Conservation (phyloP, 1,284 basidiomycete species). For the Neolentinus lepideus region DNA sequence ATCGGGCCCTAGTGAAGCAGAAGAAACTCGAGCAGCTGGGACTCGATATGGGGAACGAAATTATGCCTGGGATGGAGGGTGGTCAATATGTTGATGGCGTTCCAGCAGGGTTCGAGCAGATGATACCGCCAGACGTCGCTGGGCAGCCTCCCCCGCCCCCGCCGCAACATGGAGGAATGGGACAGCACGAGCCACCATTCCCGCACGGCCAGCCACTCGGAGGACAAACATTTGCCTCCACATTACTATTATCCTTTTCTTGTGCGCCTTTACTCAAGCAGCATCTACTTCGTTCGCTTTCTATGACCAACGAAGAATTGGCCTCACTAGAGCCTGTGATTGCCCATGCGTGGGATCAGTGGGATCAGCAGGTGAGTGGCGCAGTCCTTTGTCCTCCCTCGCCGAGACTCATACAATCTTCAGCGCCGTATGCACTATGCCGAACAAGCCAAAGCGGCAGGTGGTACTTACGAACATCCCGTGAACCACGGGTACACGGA, state of each 20-base stretch:
- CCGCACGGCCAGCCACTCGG: conserved; percentile 35
- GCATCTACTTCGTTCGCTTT: conserved; percentile 61
- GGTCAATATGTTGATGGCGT: conserved; percentile 50
- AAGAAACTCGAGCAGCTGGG: conserved; percentile 72
- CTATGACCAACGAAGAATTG: conserved; percentile 73
- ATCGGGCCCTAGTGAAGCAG: conserved; percentile 68
- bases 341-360: conserved; percentile 75
- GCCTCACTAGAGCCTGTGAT: conserved; percentile 69
- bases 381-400: conserved; percentile 12
- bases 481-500: conserved; percentile 19
- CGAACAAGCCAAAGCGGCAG: conserved; percentile 39
- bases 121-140: conserved; percentile 46
- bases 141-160: conserved; percentile 22
- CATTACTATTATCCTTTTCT: conserved; percentile 62
- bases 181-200: conserved; percentile 36
- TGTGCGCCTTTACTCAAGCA: conserved; percentile 65
- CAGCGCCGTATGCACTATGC: conserved; percentile 42
- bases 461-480: conserved; percentile 11
- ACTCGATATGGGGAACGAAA: conserved; percentile 65
- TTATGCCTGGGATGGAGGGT: conserved; percentile 52
- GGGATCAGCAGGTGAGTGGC: conserved; percentile 59
- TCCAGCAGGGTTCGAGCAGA: conserved; percentile 50
- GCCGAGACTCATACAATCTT: neutral
- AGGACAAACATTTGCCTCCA: conserved; percentile 69
- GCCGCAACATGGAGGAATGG: neutral